These are phyloP conservation scores for Globisporangium echinulatum DNA, from an alignment of 352 stramenopile genomes.

Conservation along the genomic window DNA sequence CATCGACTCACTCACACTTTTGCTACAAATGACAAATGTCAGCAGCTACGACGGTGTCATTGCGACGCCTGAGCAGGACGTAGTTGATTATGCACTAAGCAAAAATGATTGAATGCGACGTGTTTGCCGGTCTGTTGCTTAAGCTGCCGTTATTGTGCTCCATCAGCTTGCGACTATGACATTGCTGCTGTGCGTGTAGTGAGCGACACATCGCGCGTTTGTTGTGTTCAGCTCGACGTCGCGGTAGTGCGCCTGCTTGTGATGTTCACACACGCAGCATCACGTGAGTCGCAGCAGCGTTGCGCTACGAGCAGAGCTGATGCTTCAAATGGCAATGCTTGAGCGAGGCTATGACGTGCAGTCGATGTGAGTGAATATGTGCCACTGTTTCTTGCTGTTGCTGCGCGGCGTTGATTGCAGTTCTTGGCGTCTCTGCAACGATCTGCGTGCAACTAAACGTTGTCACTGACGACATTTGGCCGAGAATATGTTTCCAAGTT, in stretches of 20 bases:
- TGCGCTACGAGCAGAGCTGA: too few species aligned
- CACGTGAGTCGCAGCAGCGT: too few species aligned
- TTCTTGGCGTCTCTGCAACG: neutral
- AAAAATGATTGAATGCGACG: neutral
- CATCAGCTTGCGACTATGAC: too few species aligned
- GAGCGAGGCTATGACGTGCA: too few species aligned
- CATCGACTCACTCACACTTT: neutral
- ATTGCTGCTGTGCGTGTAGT: too few species aligned
- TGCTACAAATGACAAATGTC: neutral
- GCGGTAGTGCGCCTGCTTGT: too few species aligned
- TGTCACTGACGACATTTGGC: neutral
- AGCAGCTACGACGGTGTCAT: neutral
- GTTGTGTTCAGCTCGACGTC: too few species aligned
- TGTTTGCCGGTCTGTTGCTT: neutral
- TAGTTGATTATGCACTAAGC: neutral
- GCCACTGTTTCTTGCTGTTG: neutral
- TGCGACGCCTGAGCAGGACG: neutral
- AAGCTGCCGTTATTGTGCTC: neutral
- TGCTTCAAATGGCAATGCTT: too few species aligned
- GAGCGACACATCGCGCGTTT: too few species aligned
- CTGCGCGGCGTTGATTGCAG: neutral
- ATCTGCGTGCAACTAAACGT: neutral
- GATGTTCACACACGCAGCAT: too few species aligned
- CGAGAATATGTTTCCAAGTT: neutral
- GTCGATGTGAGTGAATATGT: neutral